Percentiles rank a stretch among this genome's conserved stretches.
Conservation (phyloP, 1,284 basidiomycete genomes). For the Inonotus hispidus region DNA sequence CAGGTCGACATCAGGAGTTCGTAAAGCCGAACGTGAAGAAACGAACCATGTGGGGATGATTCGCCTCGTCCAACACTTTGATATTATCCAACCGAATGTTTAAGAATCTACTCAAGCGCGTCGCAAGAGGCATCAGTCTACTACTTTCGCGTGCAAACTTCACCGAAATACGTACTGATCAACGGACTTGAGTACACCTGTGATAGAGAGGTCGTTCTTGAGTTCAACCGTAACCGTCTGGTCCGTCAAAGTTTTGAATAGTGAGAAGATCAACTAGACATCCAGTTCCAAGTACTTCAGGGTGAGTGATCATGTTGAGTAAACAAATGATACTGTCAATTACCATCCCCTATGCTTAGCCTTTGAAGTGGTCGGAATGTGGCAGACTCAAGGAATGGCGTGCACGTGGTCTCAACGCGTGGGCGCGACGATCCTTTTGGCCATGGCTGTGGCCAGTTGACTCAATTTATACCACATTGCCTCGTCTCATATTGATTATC, state of each 20-base stretch:
- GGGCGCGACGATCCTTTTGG: too few species aligned
- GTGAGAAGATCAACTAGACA: constrained; percentile 93
- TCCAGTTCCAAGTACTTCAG: too few species aligned
- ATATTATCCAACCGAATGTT: constrained; percentile 97
- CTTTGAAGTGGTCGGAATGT: neutral
- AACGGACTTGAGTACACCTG: constrained; percentile 94
- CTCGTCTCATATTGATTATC: too few species aligned
- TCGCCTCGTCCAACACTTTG: constrained; percentile 85
- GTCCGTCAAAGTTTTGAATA: constrained; percentile 99
- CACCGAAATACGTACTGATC: constrained; percentile 75
- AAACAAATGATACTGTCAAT: neutral
- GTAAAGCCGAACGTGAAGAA: constrained; percentile 1
- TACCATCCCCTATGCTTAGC: neutral
- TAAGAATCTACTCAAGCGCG: constrained; percentile 63
- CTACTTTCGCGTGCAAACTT: neutral
- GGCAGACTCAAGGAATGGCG: too few species aligned
- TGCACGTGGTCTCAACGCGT: too few species aligned
- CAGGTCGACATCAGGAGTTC: neutral
- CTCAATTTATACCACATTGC: too few species aligned
- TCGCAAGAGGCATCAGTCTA: neutral
- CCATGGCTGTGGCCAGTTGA: too few species aligned
- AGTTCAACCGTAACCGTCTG: constrained; percentile 97
- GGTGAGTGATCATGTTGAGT: too few species aligned
- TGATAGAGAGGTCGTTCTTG: constrained; percentile 98
- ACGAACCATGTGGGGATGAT: constrained; percentile 95